A percentile compares a stretch with the other conserved stretches of the same genome.
phyloP scores from a whole-genome alignment of 495 filamentous ascomycete genomes.

The Aspergillus indologenus region DNA sequence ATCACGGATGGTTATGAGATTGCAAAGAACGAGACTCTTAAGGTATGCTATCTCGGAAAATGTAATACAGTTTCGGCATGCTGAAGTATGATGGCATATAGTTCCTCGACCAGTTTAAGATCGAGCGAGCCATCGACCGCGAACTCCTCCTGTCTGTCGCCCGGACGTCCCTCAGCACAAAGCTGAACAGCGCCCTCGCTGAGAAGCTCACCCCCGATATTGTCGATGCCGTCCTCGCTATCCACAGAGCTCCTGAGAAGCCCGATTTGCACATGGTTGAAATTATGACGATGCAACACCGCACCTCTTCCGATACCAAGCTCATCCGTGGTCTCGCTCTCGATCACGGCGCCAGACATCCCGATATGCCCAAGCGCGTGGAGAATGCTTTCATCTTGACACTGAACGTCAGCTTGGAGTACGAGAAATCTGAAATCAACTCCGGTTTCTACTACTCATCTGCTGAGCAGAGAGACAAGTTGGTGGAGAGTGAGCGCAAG shows the following conservation, averaged over 20 bases:
- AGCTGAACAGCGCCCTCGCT: constrained; percentile 83
- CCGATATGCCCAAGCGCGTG: constrained; percentile 95
- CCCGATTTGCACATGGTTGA: constrained; percentile 99
- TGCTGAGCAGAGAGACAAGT: constrained; percentile 92
- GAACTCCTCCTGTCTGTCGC: constrained; percentile 93
- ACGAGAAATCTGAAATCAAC: constrained; percentile 99
- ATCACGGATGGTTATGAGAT: constrained; percentile 98
- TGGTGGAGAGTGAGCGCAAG: constrained; percentile 93
- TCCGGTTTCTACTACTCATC: constrained; percentile 98
- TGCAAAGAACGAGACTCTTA: constrained; percentile 87
- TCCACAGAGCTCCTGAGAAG: constrained; percentile 84
- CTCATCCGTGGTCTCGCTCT: constrained; percentile 89
- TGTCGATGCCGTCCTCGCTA: constrained; percentile 91
- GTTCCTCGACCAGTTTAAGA: constrained; percentile 95
- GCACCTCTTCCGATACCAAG: constrained; percentile 91
- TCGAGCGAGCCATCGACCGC: constrained; percentile 79
- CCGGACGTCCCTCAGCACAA: constrained; percentile 90
- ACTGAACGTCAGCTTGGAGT: constrained; percentile 95
- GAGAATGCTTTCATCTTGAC: constrained; percentile 95
- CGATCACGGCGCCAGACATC: constrained; percentile 94
- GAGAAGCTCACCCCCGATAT: constrained; percentile 90
- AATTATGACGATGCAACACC: constrained; percentile 99
- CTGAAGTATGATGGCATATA: constrained; percentile 33
- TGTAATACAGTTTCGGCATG: not conserved
- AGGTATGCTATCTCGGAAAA: constrained; percentile 44